Evolutionary conservation across 208 protist species (phyloP), one percentile per base, ranked within the genome.

Genomic region (Trypanosoma congolense): DNA sequence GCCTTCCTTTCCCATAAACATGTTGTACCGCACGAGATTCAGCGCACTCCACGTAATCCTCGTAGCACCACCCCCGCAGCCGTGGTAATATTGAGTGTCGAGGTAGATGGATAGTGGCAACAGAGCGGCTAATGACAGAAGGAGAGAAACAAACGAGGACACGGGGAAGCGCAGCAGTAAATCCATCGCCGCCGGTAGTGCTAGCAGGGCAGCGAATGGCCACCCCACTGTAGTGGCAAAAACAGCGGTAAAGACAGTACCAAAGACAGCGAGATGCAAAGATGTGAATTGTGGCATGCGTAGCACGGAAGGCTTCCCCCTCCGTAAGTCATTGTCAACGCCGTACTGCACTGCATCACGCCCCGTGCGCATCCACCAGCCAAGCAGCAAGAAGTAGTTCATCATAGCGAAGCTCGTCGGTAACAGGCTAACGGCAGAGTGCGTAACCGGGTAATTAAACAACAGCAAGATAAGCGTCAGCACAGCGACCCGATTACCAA

Each of bases 351-450:
- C 6, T 2, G 49, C 33, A 38, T 12, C 5, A 10, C 33, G 18
- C 2, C 54, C 56, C 1, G 66, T 80, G 38, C 76, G 79, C 60
- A 93, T 54, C 77, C 80, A 86, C 49, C 69, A 77, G 16, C 78
- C 76, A 9, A 83, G 50, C 2, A 66, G 72, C 2, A 88, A 46
- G 40, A 88, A 86, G 64, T 80, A 84, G 54, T 52, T 73, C 26
- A 61, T 68, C 93, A 98, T 97, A 18, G 83, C 80, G 49, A 96
- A 94, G 42, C 83, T 82, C 2, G 77, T 88, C 2, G 94, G 96
- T 45, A 97, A 61, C 43, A 77, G 62, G 57, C 73, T 80, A 4
- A 76, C 79, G 16, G 78, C 75, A 5, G 89, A 79, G 48, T 83
- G 72, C 2, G 77, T 67, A 54, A 96, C 80, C 12, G 87, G 77